Conservation (phyloP, 2,329 filamentous ascomycete species). For the Penicillium vulpinum region DNA sequence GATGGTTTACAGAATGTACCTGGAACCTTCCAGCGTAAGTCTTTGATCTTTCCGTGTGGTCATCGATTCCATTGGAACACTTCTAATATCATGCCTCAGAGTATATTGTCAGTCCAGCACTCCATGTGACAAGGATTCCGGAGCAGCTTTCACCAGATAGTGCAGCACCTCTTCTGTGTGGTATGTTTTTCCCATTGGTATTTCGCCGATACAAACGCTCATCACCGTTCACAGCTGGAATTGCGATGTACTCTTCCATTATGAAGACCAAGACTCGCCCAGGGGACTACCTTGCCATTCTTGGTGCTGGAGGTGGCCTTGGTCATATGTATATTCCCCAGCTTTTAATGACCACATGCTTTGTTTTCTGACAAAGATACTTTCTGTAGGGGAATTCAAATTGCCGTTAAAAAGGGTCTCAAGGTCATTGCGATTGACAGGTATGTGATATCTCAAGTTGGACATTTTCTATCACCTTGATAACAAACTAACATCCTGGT, state of each 20-base stretch:
- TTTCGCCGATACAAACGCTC: background rate
- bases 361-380: background rate
- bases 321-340: conserved; percentile 38
- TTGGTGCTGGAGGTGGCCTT: conserved; percentile 40
- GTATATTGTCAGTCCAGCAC: conserved; percentile 38
- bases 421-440: conserved; percentile 42
- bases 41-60: background rate
- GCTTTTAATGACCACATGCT: background rate
- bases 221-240: conserved; percentile 29
- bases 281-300: conserved; percentile 39
- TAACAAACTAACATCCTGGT: background rate
- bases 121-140: conserved; percentile 40
- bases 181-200: conserved; percentile 21
- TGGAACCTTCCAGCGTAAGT: conserved; percentile 40
- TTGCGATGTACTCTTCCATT: conserved; percentile 43
- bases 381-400: conserved; percentile 37
- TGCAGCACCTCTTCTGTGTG: conserved; percentile 41
- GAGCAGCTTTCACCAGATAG: conserved; percentile 31
- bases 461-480: background rate
- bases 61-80: background rate
- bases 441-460: conserved; percentile 15
- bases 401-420: conserved; percentile 37
- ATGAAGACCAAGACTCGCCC: conserved; percentile 37
- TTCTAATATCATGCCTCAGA: conserved; percentile 20
- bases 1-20: conserved; percentile 32